Conservation (phyloP, 176 grass and related monocot species). For the Elymus sibiricus region DNA sequence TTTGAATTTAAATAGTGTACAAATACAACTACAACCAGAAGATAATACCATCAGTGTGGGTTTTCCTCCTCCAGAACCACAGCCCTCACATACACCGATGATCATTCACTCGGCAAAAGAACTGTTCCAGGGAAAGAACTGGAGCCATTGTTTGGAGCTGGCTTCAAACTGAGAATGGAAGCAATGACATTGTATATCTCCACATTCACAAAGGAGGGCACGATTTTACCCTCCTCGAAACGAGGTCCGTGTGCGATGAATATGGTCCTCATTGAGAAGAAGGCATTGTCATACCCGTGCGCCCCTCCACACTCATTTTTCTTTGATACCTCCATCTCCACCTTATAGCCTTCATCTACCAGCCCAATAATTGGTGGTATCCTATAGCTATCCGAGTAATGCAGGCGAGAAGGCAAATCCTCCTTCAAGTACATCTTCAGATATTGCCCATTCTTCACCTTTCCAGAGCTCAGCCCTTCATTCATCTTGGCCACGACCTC, state of each 20-base stretch:
- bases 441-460: slow-evolving; percentile 60
- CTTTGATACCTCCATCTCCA: slow-evolving; percentile 45
- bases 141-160: slow-evolving; percentile 84
- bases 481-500: slow-evolving; percentile 94
- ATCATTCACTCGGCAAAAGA: slow-evolving; percentile 59
- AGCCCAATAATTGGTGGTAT: slow-evolving; percentile 82
- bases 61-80: slow-evolving; percentile 7
- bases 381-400: slow-evolving; percentile 70
- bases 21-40: slow-evolving; percentile 36
- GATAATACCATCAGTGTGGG: slow-evolving; percentile 8
- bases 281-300: slow-evolving; percentile 84
- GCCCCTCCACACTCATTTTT: slow-evolving; percentile 70
- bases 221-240: slow-evolving; percentile 59
- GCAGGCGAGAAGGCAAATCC: slow-evolving; percentile 67
- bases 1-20: slow-evolving; percentile 30
- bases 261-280: slow-evolving; percentile 95
- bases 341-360: slow-evolving; percentile 78
- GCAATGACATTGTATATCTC: slow-evolving; percentile 87
- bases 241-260: slow-evolving; percentile 74
- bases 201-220: slow-evolving; percentile 85
- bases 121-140: slow-evolving; percentile 54
- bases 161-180: slow-evolving; percentile 66
- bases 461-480: slow-evolving; percentile 72
- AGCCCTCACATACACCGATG: not conserved
- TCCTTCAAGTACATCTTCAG: slow-evolving; percentile 86